phyloP scores from a whole-genome alignment of 2,329 filamentous ascomycete species.

The Microsporum audouinii region DNA sequence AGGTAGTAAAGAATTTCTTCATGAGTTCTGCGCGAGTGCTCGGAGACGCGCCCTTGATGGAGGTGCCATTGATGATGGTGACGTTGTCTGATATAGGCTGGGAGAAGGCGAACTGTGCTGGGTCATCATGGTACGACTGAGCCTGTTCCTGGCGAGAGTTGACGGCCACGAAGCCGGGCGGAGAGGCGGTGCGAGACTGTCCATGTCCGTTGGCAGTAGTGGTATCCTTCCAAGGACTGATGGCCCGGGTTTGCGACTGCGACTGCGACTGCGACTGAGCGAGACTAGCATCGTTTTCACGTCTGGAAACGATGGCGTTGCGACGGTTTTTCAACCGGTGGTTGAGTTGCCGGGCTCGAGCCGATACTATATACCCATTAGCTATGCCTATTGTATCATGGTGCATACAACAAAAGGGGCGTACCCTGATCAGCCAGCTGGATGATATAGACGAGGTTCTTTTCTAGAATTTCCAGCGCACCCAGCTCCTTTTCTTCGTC shows the following conservation, averaged over 20 bases:
- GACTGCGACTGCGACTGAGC: slow-evolving; percentile 24
- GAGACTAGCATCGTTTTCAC: slow-evolving; percentile 36
- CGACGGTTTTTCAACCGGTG: slow-evolving; percentile 66
- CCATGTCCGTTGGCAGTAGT: slow-evolving; percentile 20
- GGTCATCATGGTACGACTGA: slow-evolving; percentile 19
- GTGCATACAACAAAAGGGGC: slow-evolving; percentile 9
- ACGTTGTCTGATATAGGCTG: slow-evolving; percentile 36
- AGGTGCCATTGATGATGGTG: slow-evolving; percentile 38
- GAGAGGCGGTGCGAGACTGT: slow-evolving; percentile 31
- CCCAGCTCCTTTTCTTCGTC: slow-evolving; percentile 78
- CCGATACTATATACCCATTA: slow-evolving; percentile 42
- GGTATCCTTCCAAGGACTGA: slow-evolving; percentile 31
- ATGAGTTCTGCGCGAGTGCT: slow-evolving; percentile 49
- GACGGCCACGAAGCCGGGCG: slow-evolving; percentile 48
- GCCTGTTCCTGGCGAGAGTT: slow-evolving; percentile 33
- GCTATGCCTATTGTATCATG: background rate
- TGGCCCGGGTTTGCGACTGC: slow-evolving; percentile 11
- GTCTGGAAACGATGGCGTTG: slow-evolving; percentile 57
- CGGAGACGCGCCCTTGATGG: slow-evolving; percentile 44
- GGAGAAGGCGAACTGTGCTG: slow-evolving; percentile 31
- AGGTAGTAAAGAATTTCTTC: slow-evolving; percentile 51
- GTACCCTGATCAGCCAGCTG: slow-evolving; percentile 67
- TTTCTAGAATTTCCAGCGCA: slow-evolving; percentile 72
- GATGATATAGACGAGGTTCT: slow-evolving; percentile 63
- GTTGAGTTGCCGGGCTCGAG: slow-evolving; percentile 64